Base-by-base conservation (phyloP, 2,329 filamentous ascomycete species). In the Aureobasidium subglaciale region DNA sequence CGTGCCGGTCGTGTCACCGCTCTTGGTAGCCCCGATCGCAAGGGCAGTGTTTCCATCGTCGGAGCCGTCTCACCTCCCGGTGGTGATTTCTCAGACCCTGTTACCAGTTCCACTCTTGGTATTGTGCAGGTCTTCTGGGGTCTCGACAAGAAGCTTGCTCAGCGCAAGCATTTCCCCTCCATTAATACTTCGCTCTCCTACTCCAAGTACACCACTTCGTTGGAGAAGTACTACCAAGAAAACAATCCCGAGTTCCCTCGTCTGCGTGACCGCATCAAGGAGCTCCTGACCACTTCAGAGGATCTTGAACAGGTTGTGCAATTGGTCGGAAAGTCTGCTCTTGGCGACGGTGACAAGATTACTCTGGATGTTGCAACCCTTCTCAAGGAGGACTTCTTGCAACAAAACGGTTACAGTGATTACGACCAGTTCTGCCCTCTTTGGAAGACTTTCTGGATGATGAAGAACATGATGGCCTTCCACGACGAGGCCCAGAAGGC, bases 401-500 rank as follows among this genome's bases (percentile, higher is more conserved):
- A 99, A 75, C 93, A 99, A 73, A 99, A 99, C 76, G 93, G 93
- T 61, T 99, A 99, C 83, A 93, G 88, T 63, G 90, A 97, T 74
- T 97, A 99, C 71, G 93, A 99, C 70, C 91, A 97, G 76, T 99
- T 95, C 84, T 99, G 93, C 70, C 93, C 93, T 48, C 82, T 99
- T 68, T 99, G 93, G 93, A 99, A 99, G 86, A 99, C 93, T 0
- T 88, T 95, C 72, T 99, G 93, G 86, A 97, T 99, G 93, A 99
- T 99, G 93, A 96, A 95, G 82, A 87, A 90, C 61, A 97, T 99
- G 85, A 88, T 99, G 79, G 88, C 86, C 57, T 99, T 92, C 82
- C 90, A 96, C 71, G 95, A 99, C 67, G 93, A 99, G 78, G 86
- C 90, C 22, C 92, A 97, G 72, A 97, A 96, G 82, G 90, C 90